Evolutionary conservation across 140 eudicot genomes (phyloP).

Genomic region (Anethum foeniculum): DNA sequence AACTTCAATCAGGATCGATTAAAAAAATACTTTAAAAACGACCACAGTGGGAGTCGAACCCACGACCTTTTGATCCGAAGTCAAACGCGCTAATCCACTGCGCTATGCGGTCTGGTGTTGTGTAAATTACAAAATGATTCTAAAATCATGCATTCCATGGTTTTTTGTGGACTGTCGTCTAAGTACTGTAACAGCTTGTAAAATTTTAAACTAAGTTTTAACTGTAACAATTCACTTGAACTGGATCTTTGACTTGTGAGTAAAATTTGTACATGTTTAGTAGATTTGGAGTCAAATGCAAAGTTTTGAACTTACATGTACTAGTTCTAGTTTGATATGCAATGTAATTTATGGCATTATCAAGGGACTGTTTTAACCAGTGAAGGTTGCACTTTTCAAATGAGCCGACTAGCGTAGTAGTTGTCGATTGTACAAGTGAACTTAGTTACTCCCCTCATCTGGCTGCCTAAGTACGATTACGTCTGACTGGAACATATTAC

Average conservation of each 20-base stretch:
- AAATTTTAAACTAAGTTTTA: no score
- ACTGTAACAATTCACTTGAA: no score
- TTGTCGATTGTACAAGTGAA: not conserved
- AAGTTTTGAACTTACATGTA: no score
- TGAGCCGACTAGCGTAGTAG: not conserved
- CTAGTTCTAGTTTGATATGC: not conserved
- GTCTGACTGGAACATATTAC: not conserved
- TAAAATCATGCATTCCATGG: no score
- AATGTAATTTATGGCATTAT: not conserved
- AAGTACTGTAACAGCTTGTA: no score
- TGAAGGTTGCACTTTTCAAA: not conserved
- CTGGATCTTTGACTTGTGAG: no score
- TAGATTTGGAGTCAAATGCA: no score
- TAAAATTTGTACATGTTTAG: not conserved
- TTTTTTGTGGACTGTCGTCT: no score
- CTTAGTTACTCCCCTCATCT: not conserved
- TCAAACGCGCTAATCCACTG: slow-evolving; percentile 83
- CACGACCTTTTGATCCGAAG: slow-evolving; percentile 76
- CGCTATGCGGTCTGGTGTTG: slow-evolving; percentile 50
- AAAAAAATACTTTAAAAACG: not conserved
- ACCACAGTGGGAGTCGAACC: slow-evolving; percentile 18
- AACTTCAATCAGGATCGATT: no score
- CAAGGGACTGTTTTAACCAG: not conserved
- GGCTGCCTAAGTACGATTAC: not conserved
- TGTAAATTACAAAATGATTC: not conserved